Evolutionary conservation across 1,284 basidiomycete species (phyloP), one percentile per base, ranked within the genome.

Genomic region (Ustilago shanxiensis): DNA sequence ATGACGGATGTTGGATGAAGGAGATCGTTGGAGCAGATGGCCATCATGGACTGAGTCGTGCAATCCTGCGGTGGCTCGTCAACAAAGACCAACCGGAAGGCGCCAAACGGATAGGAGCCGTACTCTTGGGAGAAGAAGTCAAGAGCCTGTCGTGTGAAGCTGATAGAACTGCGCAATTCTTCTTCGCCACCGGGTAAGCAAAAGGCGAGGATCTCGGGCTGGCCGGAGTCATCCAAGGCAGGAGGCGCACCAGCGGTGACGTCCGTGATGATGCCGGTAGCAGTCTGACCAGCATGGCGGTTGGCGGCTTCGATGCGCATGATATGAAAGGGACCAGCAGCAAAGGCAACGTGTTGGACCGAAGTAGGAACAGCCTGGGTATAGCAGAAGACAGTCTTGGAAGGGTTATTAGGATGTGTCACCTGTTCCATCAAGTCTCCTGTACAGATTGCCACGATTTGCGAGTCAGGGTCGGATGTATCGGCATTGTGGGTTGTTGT

Each of bases 21-120:
- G 11, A 98, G 87, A 84, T 98, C 94, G 54, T 91, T 90, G 1
- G 93, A 92, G 61, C 93, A 88, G 55, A 98, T 88, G 5, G 93
- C 91, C 66, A 99, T 87, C 1, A 94, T 94, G 7, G 95, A 92
- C 44, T 92, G 91, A 75, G 95, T 93, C 74, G 93, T 93, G 60
- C 93, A 91, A 54, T 85, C 83, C 39, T 76, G 65, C 22, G 79
- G 76, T 72, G 95, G 89, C 75, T 95, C 92, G 66, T 98, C 93
- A 65, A 99, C 93, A 82, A 98, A 97, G n/a, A 96, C 93, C 68
- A 97, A 86, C 84, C 98, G 98, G 89, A 93, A 95, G 45, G 95
- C 96, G 39, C 79, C 81, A 86, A 95, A 99, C 0, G 97, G 97
- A 86, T 98, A 99, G 2, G 95, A 96, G 31, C 95, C 96, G 81